Percentiles rank a stretch among this genome's conserved stretches.
These are phyloP conservation scores for Heliamphora pulchella DNA, from an alignment of 179 eudicot species.

Conservation along the genomic window DNA sequence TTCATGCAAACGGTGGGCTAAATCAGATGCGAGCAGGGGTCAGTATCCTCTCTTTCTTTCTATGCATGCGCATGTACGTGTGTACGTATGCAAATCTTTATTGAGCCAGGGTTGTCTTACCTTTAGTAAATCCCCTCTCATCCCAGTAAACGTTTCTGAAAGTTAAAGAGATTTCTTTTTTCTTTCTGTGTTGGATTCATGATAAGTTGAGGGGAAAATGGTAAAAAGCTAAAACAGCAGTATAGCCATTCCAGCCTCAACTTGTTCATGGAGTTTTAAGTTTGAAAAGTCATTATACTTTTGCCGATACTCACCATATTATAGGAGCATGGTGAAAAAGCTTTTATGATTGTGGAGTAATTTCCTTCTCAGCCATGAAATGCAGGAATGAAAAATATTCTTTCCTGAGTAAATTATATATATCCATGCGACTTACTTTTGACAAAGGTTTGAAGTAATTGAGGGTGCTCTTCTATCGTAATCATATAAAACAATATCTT, in stretches of 20 bases:
- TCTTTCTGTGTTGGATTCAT: neutral
- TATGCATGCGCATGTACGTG: neutral
- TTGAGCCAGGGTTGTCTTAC: neutral
- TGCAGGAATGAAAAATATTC: neutral
- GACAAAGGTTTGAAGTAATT: neutral
- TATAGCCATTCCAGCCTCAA: neutral
- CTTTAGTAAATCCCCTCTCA: neutral
- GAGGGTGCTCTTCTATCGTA: neutral
- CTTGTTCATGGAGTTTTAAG: neutral
- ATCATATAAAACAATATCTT: neutral
- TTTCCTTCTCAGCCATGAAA: neutral
- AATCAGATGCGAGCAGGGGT: constrained; percentile 99
- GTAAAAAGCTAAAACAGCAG: neutral
- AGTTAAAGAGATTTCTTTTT: neutral
- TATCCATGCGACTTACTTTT: too few relatives aligned
- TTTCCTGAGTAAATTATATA: neutral
- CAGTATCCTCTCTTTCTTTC: constrained; percentile 5
- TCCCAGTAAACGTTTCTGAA: neutral
- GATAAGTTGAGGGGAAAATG: neutral
- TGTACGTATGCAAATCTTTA: neutral
- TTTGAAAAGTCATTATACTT: neutral
- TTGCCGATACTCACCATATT: neutral
- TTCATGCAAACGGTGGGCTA: constrained; percentile 92
- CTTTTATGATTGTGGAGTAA: neutral
- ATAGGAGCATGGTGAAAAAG: neutral